Conservation (phyloP, 768 basidiomycete genomes). For the Leccinum uliginosum region DNA sequence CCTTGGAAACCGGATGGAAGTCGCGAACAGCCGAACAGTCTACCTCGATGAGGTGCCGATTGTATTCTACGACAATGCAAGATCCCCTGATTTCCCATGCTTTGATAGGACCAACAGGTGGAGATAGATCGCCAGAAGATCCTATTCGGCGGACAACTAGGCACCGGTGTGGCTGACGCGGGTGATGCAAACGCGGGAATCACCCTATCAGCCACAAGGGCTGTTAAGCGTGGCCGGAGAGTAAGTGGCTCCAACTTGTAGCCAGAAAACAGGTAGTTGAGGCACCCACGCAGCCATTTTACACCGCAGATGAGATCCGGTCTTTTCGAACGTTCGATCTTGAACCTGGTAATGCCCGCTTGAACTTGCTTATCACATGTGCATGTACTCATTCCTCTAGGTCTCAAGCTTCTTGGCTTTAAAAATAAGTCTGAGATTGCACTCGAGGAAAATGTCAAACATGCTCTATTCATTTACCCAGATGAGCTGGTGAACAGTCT, state of each 20-base stretch:
- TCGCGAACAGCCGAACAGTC: slow-evolving; percentile 62
- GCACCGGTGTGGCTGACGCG: slow-evolving; percentile 29
- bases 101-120: slow-evolving; percentile 24
- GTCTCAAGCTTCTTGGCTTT: slow-evolving; percentile 91
- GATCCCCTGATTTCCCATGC: slow-evolving; percentile 3
- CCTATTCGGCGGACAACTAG: slow-evolving; percentile 34
- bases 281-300: slow-evolving; percentile 58
- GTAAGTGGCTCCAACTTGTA: slow-evolving; percentile 29
- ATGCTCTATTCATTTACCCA: slow-evolving; percentile 88
- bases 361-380: not conserved
- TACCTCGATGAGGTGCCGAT: slow-evolving; percentile 66
- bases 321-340: slow-evolving; percentile 79
- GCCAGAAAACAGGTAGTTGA: not conserved
- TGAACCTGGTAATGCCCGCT: slow-evolving; percentile 54
- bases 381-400: slow-evolving; percentile 32
- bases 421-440: slow-evolving; percentile 63
- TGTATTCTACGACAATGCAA: not conserved
- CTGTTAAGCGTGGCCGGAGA: slow-evolving; percentile 48
- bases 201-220: slow-evolving; percentile 34
- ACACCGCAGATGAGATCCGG: slow-evolving; percentile 76
- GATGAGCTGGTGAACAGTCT: slow-evolving; percentile 67
- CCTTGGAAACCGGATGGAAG: slow-evolving; percentile 71
- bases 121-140: slow-evolving; percentile 26
- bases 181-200: slow-evolving; percentile 36
- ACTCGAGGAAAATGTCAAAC: slow-evolving; percentile 90